Conservation (phyloP, 352 stramenopile genomes). For the Phytophthora syringae region DNA sequence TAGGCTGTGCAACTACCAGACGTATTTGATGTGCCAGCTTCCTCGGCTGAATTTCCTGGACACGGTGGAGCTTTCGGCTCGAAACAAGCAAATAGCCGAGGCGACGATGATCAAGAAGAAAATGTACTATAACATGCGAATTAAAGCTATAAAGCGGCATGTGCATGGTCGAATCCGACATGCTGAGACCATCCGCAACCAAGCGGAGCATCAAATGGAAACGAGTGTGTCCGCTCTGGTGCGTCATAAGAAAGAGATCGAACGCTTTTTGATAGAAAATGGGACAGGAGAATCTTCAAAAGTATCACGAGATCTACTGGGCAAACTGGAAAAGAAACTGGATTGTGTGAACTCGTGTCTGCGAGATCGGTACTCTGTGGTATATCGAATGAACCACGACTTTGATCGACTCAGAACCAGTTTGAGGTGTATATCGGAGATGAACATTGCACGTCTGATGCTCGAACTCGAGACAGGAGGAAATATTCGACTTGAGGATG, state of each 20-base stretch:
- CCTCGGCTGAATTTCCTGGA: conserved; percentile 69
- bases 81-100: conserved; percentile 90
- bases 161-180: conserved; percentile 62
- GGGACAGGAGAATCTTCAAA: conserved; percentile 5
- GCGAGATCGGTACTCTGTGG: conserved; percentile 38
- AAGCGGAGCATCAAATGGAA: conserved; percentile 60
- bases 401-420: conserved; percentile 54
- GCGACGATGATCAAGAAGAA: conserved; percentile 94
- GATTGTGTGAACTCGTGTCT: conserved; percentile 49
- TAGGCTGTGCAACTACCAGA: conserved; percentile 93
- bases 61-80: conserved; percentile 72
- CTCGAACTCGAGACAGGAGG: conserved; percentile 92
- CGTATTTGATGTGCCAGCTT: conserved; percentile 91
- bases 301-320: conserved; percentile 15
- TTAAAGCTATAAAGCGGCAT: conserved; percentile 90
- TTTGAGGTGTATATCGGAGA: conserved; percentile 65
- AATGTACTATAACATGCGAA: conserved; percentile 96
- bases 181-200: conserved; percentile 48
- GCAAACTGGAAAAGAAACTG: conserved; percentile 48
- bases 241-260: conserved; percentile 74
- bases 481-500: conserved; percentile 92
- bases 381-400: conserved; percentile 68
- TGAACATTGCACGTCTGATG: conserved; percentile 82
- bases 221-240: conserved; percentile 48
- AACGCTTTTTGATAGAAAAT: conserved; percentile 47